Base-by-base conservation (phyloP, 176 grass and related monocot genomes). In the Neostapfia colusana region DNA sequence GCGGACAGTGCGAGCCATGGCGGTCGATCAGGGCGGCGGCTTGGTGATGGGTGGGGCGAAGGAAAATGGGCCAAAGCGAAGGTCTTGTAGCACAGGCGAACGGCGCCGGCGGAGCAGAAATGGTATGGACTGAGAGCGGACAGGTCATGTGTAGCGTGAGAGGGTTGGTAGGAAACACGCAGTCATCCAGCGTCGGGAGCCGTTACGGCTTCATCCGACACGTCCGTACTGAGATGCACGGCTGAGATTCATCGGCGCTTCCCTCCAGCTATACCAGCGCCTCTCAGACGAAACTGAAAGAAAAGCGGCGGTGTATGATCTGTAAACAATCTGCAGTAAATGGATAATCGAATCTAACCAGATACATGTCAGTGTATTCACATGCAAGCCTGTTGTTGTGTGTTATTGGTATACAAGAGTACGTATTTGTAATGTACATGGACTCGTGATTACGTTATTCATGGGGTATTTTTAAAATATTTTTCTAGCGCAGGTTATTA, bases 71-170 rank as follows among this genome's bases (percentile, higher is more conserved):
- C 17, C 25, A 70, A 27, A 4, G 16, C 42, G 0, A 48, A 25
- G 16, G 62, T 46, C 9, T 63, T 63, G 65, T 31, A 48, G 67
- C 25, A 17, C 24, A 34, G 67, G 15, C n/a, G n/a, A n/a, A n/a
- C n/a, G n/a, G n/a, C n/a, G n/a, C n/a, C 15, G 25, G 28, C 25
- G 15, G 67, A 70, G 67, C 25, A 37, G 48, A 72, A 54, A 72
- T 54, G 48, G 46, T 37, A 72, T 72, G 48, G 18, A 6, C 0
- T 20, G 18, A 72, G 36, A 56, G 8, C 53, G 53, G 53, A 26
- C 55, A 13, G 55, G 21, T 24, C 51, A 21, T 1, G 20, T 55
- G 20, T 0, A 57, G 23, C 8, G 23, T 21, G 55, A 26, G 55
- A 25, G 8, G 3, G 9, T 3, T 5, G 54, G 54, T 12, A 24